phyloP scores from a whole-genome alignment of 108 stramenopile genomes.

The Schizochytrium sp. region DNA sequence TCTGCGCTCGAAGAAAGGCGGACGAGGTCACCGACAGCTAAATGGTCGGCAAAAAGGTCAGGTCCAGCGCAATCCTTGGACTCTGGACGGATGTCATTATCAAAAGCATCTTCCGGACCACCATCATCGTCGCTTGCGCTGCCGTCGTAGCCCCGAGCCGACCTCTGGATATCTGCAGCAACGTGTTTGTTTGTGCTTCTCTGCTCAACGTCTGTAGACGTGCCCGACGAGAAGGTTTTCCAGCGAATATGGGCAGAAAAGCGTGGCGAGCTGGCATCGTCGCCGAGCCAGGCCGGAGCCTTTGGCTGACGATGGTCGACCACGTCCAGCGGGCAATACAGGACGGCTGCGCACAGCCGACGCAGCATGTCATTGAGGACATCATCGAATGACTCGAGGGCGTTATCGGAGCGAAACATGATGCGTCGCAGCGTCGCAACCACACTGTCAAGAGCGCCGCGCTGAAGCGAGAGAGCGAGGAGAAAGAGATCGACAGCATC shows the following conservation, averaged over 20 bases:
- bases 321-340: neutral
- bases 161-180: neutral
- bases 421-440: neutral
- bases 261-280: neutral
- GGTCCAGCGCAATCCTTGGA: too few relatives aligned
- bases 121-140: too few relatives aligned
- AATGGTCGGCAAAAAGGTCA: too few relatives aligned
- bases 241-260: neutral
- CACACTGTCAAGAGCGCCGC: neutral
- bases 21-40: neutral
- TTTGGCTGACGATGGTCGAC: neutral
- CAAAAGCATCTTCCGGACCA: neutral
- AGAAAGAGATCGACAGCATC: neutral
- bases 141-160: too few relatives aligned
- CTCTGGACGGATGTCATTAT: neutral
- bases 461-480: neutral
- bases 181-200: neutral
- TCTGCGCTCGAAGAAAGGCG: neutral
- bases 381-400: neutral
- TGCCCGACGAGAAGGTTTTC: neutral
- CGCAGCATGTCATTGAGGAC: neutral
- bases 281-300: neutral
- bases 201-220: neutral
- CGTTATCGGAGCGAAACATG: neutral
- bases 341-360: neutral